Evolutionary conservation across 805 yeast species (phyloP).

Genomic region (Ogataea neopini): DNA sequence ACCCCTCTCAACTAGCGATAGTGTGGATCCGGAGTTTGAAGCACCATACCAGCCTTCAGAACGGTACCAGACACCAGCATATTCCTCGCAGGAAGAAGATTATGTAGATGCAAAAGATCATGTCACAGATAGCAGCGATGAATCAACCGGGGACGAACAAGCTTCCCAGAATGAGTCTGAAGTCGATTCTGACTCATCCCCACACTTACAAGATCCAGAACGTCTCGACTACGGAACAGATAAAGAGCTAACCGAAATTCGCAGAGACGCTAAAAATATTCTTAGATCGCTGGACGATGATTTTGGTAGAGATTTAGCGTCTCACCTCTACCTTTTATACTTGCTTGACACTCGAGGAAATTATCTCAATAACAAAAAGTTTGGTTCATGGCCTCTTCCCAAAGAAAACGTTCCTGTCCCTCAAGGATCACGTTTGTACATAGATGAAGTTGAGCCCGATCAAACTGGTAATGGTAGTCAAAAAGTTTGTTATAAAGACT

Average conservation of each 20-base stretch:
- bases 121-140: conserved; percentile 1
- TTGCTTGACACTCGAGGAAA: conserved; percentile 43
- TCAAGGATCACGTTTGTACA: conserved; percentile 26
- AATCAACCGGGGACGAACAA: neutral
- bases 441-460: conserved; percentile 24
- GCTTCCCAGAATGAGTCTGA: neutral
- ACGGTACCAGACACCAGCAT: conserved; percentile 2
- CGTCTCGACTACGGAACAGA: conserved; percentile 4
- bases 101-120: conserved; percentile 16
- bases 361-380: conserved; percentile 39
- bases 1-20: neutral
- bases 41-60: neutral
- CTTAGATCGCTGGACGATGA: conserved; percentile 47
- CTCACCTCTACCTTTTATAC: conserved; percentile 63
- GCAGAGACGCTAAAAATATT: conserved; percentile 24
- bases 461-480: neutral
- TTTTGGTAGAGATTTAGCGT: conserved; percentile 55
- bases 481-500: conserved; percentile 8
- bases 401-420: conserved; percentile 41
- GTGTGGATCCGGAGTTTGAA: neutral
- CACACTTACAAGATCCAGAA: neutral
- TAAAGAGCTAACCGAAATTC: conserved; percentile 8
- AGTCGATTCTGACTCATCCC: neutral
- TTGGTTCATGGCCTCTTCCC: conserved; percentile 65
- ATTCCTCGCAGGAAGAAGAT: conserved; percentile 9